Evolutionary conservation across 2,329 filamentous ascomycete genomes (phyloP).

Genomic region (Exophiala lecanii-corni): DNA sequence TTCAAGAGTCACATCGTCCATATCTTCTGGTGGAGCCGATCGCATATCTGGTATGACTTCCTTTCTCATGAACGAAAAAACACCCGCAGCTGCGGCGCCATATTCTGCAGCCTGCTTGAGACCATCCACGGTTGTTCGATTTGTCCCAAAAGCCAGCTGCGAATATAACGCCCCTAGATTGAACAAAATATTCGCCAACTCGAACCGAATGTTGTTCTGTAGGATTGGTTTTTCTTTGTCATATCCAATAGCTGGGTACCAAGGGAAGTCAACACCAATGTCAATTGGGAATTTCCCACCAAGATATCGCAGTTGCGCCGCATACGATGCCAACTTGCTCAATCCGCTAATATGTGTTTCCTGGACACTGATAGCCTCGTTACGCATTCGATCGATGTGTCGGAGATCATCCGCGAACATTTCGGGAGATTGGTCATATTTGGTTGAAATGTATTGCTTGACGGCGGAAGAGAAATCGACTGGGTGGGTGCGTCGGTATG

Average conservation of each 20-base stretch:
- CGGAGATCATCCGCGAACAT: constrained; percentile 91
- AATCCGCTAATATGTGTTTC: constrained; percentile 85
- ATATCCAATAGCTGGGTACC: constrained; percentile 92
- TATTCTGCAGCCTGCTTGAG: constrained; percentile 86
- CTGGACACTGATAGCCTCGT: constrained; percentile 80
- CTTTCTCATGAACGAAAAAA: constrained; percentile 71
- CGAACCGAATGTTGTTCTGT: constrained; percentile 68
- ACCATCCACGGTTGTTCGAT: constrained; percentile 72
- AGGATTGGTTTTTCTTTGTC: constrained; percentile 57
- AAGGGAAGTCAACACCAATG: constrained; percentile 82
- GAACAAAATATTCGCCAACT: constrained; percentile 87
- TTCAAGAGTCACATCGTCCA: constrained; percentile 84
- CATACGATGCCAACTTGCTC: constrained; percentile 83
- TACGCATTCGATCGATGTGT: constrained; percentile 75
- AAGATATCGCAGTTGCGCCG: constrained; percentile 88
- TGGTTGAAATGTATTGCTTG: constrained; percentile 90
- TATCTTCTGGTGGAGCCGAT: constrained; percentile 82
- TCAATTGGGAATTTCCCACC: constrained; percentile 95
- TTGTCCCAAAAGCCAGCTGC: constrained; percentile 77
- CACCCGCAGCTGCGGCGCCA: constrained; percentile 81
- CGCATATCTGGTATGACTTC: constrained; percentile 77
- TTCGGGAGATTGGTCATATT: constrained; percentile 98
- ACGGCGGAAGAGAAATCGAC: constrained; percentile 77
- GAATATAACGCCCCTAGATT: constrained; percentile 93
- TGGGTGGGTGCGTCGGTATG: constrained; percentile 79